Percentiles rank a stretch among this genome's conserved stretches.
These are phyloP conservation scores for Metschnikowia kofuensis DNA, from an alignment of 805 yeast genomes.

Conservation along the genomic window DNA sequence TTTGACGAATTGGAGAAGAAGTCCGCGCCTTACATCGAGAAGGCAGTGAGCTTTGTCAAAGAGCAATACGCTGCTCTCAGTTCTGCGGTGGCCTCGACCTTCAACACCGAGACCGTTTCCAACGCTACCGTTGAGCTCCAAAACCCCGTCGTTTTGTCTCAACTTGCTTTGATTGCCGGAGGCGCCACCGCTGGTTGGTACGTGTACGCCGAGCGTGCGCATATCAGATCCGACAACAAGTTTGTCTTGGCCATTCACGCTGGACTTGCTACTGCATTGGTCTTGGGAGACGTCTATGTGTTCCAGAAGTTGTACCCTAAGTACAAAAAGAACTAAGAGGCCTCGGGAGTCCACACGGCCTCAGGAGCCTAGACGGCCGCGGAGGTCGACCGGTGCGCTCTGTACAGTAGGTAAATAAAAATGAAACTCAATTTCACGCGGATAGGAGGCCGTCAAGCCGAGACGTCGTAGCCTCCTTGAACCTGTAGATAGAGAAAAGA, in stretches of 20 bases:
- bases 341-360: not conserved
- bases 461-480: too few relatives aligned
- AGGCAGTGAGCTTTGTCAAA: slow-evolving; percentile 18
- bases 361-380: too few relatives aligned
- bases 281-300: slow-evolving; percentile 52
- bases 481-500: too few relatives aligned
- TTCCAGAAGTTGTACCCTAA: slow-evolving; percentile 54
- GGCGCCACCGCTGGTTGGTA: slow-evolving; percentile 47
- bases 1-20: slow-evolving; percentile 21
- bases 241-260: slow-evolving; percentile 49
- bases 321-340: slow-evolving; percentile 39
- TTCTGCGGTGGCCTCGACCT: slow-evolving; percentile 12
- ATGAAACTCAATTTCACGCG: slow-evolving; percentile 2
- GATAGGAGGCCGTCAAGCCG: too few relatives aligned
- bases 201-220: slow-evolving; percentile 50
- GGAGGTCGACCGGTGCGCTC: not conserved
- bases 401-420: slow-evolving; percentile 2
- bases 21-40: slow-evolving; percentile 23
- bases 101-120: slow-evolving; percentile 15
- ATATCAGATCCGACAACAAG: slow-evolving; percentile 38
- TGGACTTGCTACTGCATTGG: slow-evolving; percentile 51
- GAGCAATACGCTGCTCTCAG: slow-evolving; percentile 19
- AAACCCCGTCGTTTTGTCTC: slow-evolving; percentile 61
- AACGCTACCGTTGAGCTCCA: slow-evolving; percentile 42
- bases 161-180: slow-evolving; percentile 47